Evolutionary conservation across 345 rosid genomes (phyloP), one percentile per base, ranked within the genome.

Genomic region (Dipteronia sinensis): DNA sequence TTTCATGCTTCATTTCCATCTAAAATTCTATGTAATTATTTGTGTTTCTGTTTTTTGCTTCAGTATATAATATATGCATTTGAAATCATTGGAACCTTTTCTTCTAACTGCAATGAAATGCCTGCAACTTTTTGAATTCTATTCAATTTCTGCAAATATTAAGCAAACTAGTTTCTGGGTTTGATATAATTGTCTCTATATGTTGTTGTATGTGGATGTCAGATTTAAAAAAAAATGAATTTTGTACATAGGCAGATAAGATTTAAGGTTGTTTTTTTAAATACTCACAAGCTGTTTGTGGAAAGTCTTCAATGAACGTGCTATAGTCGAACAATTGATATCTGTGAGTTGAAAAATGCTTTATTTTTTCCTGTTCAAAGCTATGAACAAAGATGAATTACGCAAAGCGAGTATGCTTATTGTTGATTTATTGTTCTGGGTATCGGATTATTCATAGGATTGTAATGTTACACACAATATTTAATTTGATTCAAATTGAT

Each of bases 151-250:
- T 17, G 4, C 69, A 38, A 0, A 44, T 62, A 25, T 51, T 6
- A 6, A 46, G 31, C 46, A 74, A 74, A 27, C 19, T 74, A 13
- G 77, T 16, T 74, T 63, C 59, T 63, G 69, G 69, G 77, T 74
- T 9, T 46, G 16, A 4, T 62, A 46, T 25, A 9, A 62, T 42
- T 73, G 53, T 4, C 29, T 44, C 38, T 44, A 8, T 72, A 8
- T 17, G 16, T 12, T 63, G n/a, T 63, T 63, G 42, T 56, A 11
- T 11, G 6, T n/a, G 19, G 19, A 44, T 10, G 8, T 22, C 15
- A 16, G 44, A 16, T 22, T 13, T 31, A 31, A 2, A 15, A 2
- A 0, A 0, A 7, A 1, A 0, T 6, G 1, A 10, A 15, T 12
- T 1, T 16, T 2, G 3, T 10, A 23, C 11, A 2, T 19, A 56